These are phyloP conservation scores for Trichoderma gracile DNA, from an alignment of 2,329 filamentous ascomycete species.

Conservation along the genomic window DNA sequence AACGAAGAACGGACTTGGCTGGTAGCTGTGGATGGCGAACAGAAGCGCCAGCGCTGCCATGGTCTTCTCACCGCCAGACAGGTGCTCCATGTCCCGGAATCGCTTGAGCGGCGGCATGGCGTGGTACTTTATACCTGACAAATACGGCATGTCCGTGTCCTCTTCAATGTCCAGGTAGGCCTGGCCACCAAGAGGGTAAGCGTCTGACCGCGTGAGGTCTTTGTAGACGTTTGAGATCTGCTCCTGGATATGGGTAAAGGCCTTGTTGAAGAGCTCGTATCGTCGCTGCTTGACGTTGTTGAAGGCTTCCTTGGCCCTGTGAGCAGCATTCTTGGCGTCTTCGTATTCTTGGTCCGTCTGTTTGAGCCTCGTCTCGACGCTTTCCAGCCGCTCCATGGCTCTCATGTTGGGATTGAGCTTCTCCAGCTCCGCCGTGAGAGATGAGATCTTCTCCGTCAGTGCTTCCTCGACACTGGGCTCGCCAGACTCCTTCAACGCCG, in stretches of 20 bases:
- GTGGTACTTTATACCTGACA: conserved; percentile 95
- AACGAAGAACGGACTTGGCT: conserved; percentile 95
- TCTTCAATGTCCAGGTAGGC: conserved; percentile 89
- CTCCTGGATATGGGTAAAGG: conserved; percentile 91
- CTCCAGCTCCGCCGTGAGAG: conserved; percentile 76
- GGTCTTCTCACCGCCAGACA: conserved; percentile 96
- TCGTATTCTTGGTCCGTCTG: conserved; percentile 88
- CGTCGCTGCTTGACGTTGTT: conserved; percentile 78
- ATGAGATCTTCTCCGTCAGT: conserved; percentile 74
- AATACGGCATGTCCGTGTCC: conserved; percentile 93
- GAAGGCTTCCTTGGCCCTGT: conserved; percentile 78
- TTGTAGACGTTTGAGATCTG: conserved; percentile 94
- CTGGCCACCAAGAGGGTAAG: conserved; percentile 90
- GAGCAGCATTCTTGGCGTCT: conserved; percentile 72
- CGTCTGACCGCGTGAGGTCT: conserved; percentile 84
- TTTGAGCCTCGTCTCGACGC: conserved; percentile 78
- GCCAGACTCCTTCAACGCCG: conserved; percentile 76
- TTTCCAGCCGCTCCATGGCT: conserved; percentile 86
- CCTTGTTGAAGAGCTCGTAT: conserved; percentile 90
- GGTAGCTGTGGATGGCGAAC: conserved; percentile 95
- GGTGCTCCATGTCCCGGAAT: conserved; percentile 98
- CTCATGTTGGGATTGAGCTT: conserved; percentile 97
- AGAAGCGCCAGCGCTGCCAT: conserved; percentile 96
- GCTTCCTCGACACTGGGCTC: conserved; percentile 71
- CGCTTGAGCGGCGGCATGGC: conserved; percentile 98